Percentiles rank a stretch among this genome's conserved stretches.
phyloP scores from a whole-genome alignment of 306 rosid genomes.

The Cotoneaster glaucophyllus region DNA sequence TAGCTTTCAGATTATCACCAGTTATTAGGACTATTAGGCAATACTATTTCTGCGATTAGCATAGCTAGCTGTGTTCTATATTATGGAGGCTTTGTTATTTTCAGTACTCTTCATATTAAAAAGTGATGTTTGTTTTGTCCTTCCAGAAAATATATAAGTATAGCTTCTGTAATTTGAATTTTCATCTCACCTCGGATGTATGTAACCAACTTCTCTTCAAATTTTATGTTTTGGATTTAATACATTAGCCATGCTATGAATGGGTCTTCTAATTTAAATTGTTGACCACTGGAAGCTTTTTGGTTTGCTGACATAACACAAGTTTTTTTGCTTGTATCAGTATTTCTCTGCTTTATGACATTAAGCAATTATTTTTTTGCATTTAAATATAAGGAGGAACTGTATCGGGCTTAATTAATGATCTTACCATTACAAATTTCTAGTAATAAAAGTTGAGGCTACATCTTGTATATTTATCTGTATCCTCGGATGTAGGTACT shows the following conservation, averaged over 20 bases:
- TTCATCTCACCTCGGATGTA: neutral
- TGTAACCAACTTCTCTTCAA: neutral
- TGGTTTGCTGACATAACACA: neutral
- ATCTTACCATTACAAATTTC: neutral
- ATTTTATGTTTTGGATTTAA: neutral
- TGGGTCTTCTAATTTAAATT: neutral
- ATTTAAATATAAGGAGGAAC: neutral
- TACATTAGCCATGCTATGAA: neutral
- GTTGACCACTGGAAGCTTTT: neutral
- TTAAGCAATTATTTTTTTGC: neutral
- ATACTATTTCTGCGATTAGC: neutral
- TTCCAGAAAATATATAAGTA: neutral
- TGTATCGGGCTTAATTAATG: neutral
- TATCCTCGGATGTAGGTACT: slow-evolving; percentile 62
- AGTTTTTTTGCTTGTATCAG: neutral
- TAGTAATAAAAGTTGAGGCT: slow-evolving; percentile 5
- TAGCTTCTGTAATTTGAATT: neutral
- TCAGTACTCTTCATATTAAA: neutral
- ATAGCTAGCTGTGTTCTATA: neutral
- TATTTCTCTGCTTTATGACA: neutral
- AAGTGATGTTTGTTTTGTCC: neutral
- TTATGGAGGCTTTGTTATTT: neutral
- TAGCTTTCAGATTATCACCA: slow-evolving; percentile 13
- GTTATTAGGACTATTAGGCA: neutral
- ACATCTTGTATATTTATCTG: slow-evolving; percentile 5